Percentiles rank a stretch among this genome's conserved stretches.
Evolutionary conservation across 768 basidiomycete species (phyloP).

Genomic region (Hirschioporus abietinus): DNA sequence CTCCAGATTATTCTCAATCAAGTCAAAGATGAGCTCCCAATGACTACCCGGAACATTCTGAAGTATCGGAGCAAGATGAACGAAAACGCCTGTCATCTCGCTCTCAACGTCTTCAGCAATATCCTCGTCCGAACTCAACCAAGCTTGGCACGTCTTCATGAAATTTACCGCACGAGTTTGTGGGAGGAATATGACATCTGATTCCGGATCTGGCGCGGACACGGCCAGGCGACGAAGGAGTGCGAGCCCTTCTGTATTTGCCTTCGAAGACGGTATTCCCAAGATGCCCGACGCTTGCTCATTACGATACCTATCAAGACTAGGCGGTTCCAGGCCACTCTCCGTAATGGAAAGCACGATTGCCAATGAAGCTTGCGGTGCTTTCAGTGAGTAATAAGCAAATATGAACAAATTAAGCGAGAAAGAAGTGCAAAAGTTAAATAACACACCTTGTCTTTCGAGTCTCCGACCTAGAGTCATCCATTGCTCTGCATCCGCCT

Average conservation of each 20-base stretch:
- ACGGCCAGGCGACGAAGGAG: slow-evolving; percentile 65
- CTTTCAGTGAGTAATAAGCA: slow-evolving; percentile 31
- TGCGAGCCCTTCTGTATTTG: slow-evolving; percentile 65
- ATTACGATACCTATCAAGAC: slow-evolving; percentile 78
- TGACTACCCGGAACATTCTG: slow-evolving; percentile 83
- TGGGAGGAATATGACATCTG: slow-evolving; percentile 78
- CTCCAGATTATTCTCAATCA: slow-evolving; percentile 86
- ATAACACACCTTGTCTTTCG: slow-evolving; percentile 52
- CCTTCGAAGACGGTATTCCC: slow-evolving; percentile 56
- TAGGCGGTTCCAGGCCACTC: slow-evolving; percentile 61
- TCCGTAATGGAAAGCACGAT: slow-evolving; percentile 57
- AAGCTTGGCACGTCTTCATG: slow-evolving; percentile 77
- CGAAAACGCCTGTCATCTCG: slow-evolving; percentile 67
- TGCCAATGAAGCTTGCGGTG: slow-evolving; percentile 62
- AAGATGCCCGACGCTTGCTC: slow-evolving; percentile 81
- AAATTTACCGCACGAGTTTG: slow-evolving; percentile 83
- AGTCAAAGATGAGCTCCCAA: slow-evolving; percentile 90
- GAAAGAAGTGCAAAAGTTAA: slow-evolving; percentile 3
- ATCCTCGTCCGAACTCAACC: slow-evolving; percentile 57
- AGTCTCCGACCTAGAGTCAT: slow-evolving; percentile 58
- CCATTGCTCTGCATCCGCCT: slow-evolving; percentile 73
- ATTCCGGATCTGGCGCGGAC: slow-evolving; percentile 71
- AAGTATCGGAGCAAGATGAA: slow-evolving; percentile 76
- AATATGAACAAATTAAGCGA: slow-evolving; percentile 3
- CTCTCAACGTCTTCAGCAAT: slow-evolving; percentile 76